A percentile compares a stretch with the other conserved stretches of the same genome.
These are phyloP conservation scores for Casaregolazyma lundiana DNA, from an alignment of 1,139 yeast species.

Conservation along the genomic window DNA sequence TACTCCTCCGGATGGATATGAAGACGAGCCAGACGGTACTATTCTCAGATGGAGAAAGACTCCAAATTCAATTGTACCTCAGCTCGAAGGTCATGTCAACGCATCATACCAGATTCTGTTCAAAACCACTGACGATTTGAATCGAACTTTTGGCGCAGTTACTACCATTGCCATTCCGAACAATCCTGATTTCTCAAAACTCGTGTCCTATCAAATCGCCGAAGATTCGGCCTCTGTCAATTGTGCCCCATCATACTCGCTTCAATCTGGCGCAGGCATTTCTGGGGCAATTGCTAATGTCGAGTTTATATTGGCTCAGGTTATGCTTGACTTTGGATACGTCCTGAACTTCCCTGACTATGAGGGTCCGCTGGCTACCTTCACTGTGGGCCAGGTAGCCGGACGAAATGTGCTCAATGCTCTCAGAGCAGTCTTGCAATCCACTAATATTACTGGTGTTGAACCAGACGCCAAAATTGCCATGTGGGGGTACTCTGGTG, in stretches of 20 bases:
- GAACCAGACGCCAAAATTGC: conserved; percentile 15
- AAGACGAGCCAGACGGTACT: conserved; percentile 17
- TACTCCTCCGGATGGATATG: conserved; percentile 14
- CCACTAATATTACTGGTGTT: conserved; percentile 19
- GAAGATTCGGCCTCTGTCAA: conserved; percentile 28
- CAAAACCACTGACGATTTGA: conserved; percentile 21
- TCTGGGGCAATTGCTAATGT: conserved; percentile 6
- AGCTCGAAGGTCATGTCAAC: conserved; percentile 12
- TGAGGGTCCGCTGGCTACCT: conserved; percentile 26
- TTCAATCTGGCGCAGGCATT: conserved; percentile 10
- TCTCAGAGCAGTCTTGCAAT: conserved; percentile 22
- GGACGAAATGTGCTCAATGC: conserved; percentile 28
- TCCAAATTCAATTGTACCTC: conserved; percentile 12
- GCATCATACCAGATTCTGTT: conserved; percentile 22
- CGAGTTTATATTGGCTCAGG: conserved; percentile 11
- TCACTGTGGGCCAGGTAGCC: conserved; percentile 22
- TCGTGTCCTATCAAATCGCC: conserved; percentile 28
- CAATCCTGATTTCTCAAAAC: conserved; percentile 15
- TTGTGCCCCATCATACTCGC: conserved; percentile 31
- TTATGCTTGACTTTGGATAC: conserved; percentile 15
- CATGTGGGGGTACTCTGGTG: conserved; percentile 31
- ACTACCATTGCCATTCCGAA: conserved; percentile 30
- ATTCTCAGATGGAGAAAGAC: conserved; percentile 19
- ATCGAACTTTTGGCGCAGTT: conserved; percentile 21
- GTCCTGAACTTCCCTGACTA: conserved; percentile 28